Evolutionary conservation across 768 basidiomycete species (phyloP).

Genomic region (Coprinopsis cinerea): DNA sequence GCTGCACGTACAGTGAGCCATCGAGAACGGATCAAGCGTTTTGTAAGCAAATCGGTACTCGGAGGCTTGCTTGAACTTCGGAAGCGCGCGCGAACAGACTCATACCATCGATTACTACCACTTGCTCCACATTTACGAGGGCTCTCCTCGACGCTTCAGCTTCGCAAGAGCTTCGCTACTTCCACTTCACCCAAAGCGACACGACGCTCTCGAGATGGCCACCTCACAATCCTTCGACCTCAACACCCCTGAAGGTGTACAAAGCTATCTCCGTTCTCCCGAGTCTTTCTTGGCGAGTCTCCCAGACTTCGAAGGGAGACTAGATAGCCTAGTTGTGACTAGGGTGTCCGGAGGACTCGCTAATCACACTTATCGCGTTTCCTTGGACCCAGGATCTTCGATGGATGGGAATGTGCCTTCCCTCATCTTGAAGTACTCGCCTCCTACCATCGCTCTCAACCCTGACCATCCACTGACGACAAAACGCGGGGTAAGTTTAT

Average conservation of each 20-base stretch:
- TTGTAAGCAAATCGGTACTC: too few species aligned
- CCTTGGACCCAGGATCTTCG: neutral
- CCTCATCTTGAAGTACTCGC: slow-evolving; percentile 1
- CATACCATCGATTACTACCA: too few species aligned
- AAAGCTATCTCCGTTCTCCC: neutral
- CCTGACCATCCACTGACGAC: neutral
- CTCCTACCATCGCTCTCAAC: neutral
- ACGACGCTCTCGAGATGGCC: too few species aligned
- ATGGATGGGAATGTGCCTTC: neutral
- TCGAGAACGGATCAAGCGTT: too few species aligned
- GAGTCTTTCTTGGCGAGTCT: neutral
- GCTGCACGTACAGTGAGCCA: too few species aligned
- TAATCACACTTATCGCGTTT: slow-evolving; percentile 1
- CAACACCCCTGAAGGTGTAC: neutral
- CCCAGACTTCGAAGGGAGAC: too few species aligned
- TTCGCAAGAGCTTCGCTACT: too few species aligned
- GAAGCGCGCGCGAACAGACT: too few species aligned
- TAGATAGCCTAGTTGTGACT: neutral
- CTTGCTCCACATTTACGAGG: too few species aligned
- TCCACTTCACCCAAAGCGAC: too few species aligned
- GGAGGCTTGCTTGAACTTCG: too few species aligned
- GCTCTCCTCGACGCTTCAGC: too few species aligned
- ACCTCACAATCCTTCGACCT: neutral
- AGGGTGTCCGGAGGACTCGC: neutral
- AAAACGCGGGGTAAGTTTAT: neutral